These are phyloP conservation scores for Candida manassasensis DNA, from an alignment of 805 yeast genomes.

Conservation along the genomic window DNA sequence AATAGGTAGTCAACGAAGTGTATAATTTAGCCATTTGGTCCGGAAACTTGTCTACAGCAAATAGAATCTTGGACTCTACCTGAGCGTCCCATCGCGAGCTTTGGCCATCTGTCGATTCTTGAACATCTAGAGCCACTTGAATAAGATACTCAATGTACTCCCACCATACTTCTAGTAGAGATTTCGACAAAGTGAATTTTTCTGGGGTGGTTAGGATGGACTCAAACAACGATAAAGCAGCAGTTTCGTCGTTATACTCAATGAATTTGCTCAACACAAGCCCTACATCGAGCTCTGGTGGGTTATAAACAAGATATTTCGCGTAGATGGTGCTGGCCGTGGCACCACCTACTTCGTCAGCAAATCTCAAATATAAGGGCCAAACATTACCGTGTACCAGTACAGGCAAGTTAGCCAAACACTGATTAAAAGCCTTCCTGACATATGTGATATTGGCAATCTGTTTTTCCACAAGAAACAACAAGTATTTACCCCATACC, in stretches of 20 bases:
- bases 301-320: conserved; percentile 27
- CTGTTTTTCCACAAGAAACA: conserved; percentile 33
- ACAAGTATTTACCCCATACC: conserved; percentile 48
- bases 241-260: conserved; percentile 22
- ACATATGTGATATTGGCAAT: conserved; percentile 30
- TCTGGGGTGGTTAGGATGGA: conserved; percentile 26
- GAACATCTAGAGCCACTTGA: conserved; percentile 1
- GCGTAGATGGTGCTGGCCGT: conserved; percentile 29
- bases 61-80: conserved; percentile 22
- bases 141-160: conserved; percentile 42
- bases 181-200: conserved; percentile 25
- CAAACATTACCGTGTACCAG: conserved; percentile 43
- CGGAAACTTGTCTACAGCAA: conserved; percentile 38
- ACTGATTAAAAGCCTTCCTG: conserved; percentile 44
- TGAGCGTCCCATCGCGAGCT: conserved; percentile 1
- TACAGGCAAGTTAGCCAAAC: conserved; percentile 45
- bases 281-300: conserved; percentile 19
- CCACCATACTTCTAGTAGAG: conserved; percentile 46
- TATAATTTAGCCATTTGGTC: conserved; percentile 54
- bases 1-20: conserved; percentile 45
- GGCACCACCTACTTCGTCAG: conserved; percentile 41
- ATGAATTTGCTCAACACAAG: conserved; percentile 26
- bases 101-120: no score
- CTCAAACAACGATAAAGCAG: conserved; percentile 28
- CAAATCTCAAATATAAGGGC: conserved; percentile 52